Percentiles rank a stretch among this genome's conserved stretches.
These are phyloP conservation scores for Boletales sp. DNA, from an alignment of 768 basidiomycete species.

Conservation along the genomic window DNA sequence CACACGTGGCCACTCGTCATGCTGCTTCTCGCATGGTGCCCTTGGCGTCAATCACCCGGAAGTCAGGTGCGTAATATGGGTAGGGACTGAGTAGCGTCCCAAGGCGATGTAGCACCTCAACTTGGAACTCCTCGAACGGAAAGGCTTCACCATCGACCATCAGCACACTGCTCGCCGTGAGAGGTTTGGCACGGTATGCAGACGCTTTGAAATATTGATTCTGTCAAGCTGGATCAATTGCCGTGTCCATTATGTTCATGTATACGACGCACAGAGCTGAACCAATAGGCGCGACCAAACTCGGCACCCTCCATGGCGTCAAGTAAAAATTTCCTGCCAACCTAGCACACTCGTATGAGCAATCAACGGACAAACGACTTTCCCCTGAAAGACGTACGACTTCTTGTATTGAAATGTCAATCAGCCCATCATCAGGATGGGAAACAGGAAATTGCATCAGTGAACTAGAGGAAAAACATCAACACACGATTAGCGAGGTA, in stretches of 20 bases:
- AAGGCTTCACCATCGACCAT: constrained; percentile 78
- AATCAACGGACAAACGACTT: background rate
- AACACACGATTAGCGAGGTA: background rate
- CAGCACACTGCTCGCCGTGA: constrained; percentile 49
- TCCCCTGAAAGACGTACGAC: constrained; percentile 37
- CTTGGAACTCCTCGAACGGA: constrained; percentile 70
- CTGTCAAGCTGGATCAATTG: constrained; percentile 34
- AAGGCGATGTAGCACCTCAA: constrained; percentile 69
- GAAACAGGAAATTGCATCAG: constrained; percentile 85
- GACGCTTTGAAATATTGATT: constrained; percentile 69
- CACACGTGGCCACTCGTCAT: background rate
- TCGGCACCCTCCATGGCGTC: constrained; percentile 58
- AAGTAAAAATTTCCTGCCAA: constrained; percentile 45
- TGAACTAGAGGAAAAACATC: constrained; percentile 39
- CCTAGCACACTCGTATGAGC: constrained; percentile 14
- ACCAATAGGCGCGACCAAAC: constrained; percentile 61
- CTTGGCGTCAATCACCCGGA: constrained; percentile 30
- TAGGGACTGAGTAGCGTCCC: constrained; percentile 63
- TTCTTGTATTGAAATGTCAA: constrained; percentile 69
- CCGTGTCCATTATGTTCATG: background rate
- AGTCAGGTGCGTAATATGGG: constrained; percentile 52
- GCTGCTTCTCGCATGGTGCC: constrained; percentile 17
- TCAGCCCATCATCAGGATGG: constrained; percentile 70
- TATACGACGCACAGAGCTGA: constrained; percentile 40
- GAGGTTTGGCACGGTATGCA: constrained; percentile 69